Evolutionary conservation across 2,329 filamentous ascomycete species (phyloP).

Genomic region (Mycosphaerella sp.): DNA sequence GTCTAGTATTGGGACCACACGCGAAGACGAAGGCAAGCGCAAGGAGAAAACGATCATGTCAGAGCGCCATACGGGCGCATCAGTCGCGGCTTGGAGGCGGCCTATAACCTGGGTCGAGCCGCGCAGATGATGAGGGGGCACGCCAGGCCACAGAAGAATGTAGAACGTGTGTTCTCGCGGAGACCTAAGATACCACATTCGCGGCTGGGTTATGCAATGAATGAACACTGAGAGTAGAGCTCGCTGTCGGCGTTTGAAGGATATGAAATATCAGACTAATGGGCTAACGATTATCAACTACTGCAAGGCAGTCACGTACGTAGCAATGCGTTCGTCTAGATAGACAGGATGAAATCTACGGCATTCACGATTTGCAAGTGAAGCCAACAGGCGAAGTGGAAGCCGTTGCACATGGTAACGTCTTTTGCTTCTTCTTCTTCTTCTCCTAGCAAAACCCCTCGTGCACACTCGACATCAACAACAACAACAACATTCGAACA

Average conservation of each 20-base stretch:
- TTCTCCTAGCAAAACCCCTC: too few relatives aligned
- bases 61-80: neutral
- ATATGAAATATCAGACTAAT: constrained; percentile 9
- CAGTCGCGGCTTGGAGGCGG: neutral
- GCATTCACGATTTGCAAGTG: neutral
- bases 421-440: too few relatives aligned
- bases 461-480: too few relatives aligned
- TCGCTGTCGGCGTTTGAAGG: constrained; percentile 8
- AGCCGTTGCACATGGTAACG: neutral
- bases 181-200: constrained; percentile 13
- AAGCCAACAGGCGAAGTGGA: neutral
- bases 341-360: constrained; percentile 8
- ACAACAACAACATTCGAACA: too few relatives aligned
- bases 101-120: neutral
- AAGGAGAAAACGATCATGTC: neutral
- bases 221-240: neutral
- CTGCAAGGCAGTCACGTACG: constrained; percentile 8
- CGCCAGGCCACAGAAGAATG: neutral
- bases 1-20: neutral
- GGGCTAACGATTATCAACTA: constrained; percentile 8
- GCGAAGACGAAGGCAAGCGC: neutral
- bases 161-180: neutral
- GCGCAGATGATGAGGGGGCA: neutral
- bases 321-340: constrained; percentile 4
- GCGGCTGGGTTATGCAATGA: constrained; percentile 9